A percentile compares a stretch with the other conserved stretches of the same genome.
phyloP scores from a whole-genome alignment of 2,329 filamentous ascomycete genomes.

The Trichoderma sp. region DNA sequence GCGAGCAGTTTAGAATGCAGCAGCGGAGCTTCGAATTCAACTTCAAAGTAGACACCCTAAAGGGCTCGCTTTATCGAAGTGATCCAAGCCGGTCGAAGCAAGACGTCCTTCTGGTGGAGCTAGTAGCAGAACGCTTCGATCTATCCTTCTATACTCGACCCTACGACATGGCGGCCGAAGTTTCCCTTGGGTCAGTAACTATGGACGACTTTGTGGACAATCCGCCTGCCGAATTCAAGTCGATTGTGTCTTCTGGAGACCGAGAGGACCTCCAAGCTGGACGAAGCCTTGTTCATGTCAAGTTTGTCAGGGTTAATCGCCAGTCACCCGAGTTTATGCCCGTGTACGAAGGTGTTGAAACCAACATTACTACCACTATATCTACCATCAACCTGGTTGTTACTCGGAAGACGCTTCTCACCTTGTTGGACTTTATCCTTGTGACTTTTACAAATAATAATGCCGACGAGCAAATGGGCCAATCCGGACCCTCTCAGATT shows the following conservation, averaged over 20 bases:
- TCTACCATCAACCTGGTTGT: conserved; percentile 97
- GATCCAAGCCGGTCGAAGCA: conserved; percentile 74
- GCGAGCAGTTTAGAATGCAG: conserved; percentile 69
- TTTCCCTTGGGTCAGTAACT: conserved; percentile 81
- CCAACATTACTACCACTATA: conserved; percentile 84
- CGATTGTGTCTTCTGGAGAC: conserved; percentile 86
- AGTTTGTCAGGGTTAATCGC: conserved; percentile 85
- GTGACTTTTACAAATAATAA: conserved; percentile 78
- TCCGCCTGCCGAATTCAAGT: conserved; percentile 87
- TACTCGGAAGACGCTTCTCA: conserved; percentile 88
- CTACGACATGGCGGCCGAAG: conserved; percentile 91
- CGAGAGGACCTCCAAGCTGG: conserved; percentile 71
- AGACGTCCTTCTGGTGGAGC: conserved; percentile 83
- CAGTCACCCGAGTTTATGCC: conserved; percentile 92
- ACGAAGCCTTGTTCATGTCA: conserved; percentile 82
- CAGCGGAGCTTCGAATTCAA: conserved; percentile 95
- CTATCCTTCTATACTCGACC: conserved; percentile 85
- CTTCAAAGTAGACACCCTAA: conserved; percentile 91
- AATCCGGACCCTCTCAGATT: conserved; percentile 39
- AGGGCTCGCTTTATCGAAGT: conserved; percentile 87
- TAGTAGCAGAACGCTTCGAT: conserved; percentile 86
- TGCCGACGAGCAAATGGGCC: conserved; percentile 42
- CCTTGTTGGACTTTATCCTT: conserved; percentile 89
- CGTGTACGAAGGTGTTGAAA: conserved; percentile 90
- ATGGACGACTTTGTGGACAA: conserved; percentile 96